Evolutionary conservation across 495 filamentous ascomycete species (phyloP).

Genomic region (Penicillium malachiteum): DNA sequence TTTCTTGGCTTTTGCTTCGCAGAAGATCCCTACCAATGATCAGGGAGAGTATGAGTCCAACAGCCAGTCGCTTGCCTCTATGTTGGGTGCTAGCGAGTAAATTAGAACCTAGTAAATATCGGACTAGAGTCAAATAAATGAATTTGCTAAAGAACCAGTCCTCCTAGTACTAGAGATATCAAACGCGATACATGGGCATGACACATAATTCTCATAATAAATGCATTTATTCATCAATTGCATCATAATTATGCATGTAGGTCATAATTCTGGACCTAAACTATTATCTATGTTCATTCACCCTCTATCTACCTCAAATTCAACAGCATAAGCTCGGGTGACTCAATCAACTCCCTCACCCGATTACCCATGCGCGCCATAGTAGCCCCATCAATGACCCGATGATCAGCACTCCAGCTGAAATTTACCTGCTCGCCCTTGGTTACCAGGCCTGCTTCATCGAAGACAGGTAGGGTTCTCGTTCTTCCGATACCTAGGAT

Average conservation of each 20-base stretch:
- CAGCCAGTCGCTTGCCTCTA: constrained; percentile 21
- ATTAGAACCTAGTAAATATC: background rate
- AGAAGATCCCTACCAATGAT: constrained; percentile 22
- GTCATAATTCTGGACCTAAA: too few relatives aligned
- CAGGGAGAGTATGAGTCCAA: constrained; percentile 16
- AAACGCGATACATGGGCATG: too few relatives aligned
- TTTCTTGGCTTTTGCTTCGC: constrained; percentile 26
- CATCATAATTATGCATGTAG: too few relatives aligned
- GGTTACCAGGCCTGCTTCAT: constrained; percentile 82
- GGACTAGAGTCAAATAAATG: too few relatives aligned
- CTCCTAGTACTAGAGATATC: too few relatives aligned
- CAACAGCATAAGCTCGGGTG: constrained; percentile 77
- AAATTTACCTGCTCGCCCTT: constrained; percentile 89
- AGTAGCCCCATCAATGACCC: constrained; percentile 90
- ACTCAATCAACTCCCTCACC: constrained; percentile 74
- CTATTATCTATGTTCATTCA: too few relatives aligned
- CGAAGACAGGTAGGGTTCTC: constrained; percentile 64
- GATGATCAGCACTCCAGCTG: constrained; percentile 96
- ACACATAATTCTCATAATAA: too few relatives aligned
- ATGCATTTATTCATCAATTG: too few relatives aligned
- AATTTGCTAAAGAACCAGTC: too few relatives aligned
- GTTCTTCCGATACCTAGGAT: constrained; percentile 88
- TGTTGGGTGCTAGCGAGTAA: constrained; percentile 9
- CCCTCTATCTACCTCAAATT: constrained; percentile 38
- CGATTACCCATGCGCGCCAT: constrained; percentile 85